Percentiles rank a stretch among this genome's conserved stretches.
These are phyloP conservation scores for Cucurbita moschata DNA, from an alignment of 306 rosid genomes.

Conservation along the genomic window DNA sequence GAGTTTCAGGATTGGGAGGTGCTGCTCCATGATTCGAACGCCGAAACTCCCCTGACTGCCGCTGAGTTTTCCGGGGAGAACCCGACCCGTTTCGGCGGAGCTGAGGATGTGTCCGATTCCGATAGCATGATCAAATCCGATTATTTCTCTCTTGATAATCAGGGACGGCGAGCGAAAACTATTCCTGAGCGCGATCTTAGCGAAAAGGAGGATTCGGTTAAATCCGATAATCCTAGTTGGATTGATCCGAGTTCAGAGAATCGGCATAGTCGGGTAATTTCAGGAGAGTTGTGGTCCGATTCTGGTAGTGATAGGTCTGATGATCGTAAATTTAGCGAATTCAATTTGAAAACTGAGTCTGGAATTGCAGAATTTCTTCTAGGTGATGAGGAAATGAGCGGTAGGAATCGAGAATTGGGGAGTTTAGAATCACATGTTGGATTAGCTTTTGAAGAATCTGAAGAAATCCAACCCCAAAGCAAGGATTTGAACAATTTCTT, in stretches of 20 bases:
- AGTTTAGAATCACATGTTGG: slow-evolving; percentile 1
- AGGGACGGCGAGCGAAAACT: slow-evolving; percentile 11
- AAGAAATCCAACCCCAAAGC: slow-evolving; percentile 6
- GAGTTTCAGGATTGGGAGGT: slow-evolving; percentile 64
- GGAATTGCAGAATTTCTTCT: slow-evolving; percentile 1
- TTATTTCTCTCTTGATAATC: slow-evolving; percentile 43
- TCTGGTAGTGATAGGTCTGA: slow-evolving; percentile 47
- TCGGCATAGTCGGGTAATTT: slow-evolving; percentile 8
- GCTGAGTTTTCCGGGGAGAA: slow-evolving; percentile 1
- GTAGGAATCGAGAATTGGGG: background rate
- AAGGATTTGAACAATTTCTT: slow-evolving; percentile 17
- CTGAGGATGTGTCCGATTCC: slow-evolving; percentile 30
- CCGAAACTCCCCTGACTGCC: slow-evolving; percentile 1
- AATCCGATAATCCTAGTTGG: slow-evolving; percentile 62
- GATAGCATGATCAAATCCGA: slow-evolving; percentile 43
- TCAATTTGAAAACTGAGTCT: slow-evolving; percentile 12
- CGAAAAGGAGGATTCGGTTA: slow-evolving; percentile 32
- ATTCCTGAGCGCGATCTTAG: slow-evolving; percentile 9
- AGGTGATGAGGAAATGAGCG: slow-evolving; percentile 8
- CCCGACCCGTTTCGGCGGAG: slow-evolving; percentile 10
- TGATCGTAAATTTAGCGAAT: slow-evolving; percentile 22
- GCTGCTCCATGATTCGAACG: slow-evolving; percentile 29
- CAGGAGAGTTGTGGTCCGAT: slow-evolving; percentile 43
- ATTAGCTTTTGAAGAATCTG: slow-evolving; percentile 8
- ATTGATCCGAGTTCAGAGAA: slow-evolving; percentile 41